Conservation (phyloP, 2,329 filamentous ascomycete species). For the Clathrospora elynae region DNA sequence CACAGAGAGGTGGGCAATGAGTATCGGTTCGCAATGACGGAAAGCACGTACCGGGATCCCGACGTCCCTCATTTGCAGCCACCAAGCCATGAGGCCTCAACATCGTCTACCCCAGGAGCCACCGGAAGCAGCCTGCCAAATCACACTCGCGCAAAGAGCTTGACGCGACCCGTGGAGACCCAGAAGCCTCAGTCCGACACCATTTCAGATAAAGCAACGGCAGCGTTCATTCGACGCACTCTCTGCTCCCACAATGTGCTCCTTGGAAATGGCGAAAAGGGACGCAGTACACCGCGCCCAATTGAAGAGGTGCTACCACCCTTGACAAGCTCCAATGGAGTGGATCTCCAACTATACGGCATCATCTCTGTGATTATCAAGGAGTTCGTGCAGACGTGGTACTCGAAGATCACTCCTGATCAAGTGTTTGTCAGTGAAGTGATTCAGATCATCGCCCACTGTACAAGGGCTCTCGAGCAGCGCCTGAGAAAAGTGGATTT, state of each 20-base stretch:
- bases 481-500: constrained; percentile 81
- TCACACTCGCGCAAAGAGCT: constrained; percentile 21
- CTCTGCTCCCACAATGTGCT: constrained; percentile 71
- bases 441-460: constrained; percentile 89
- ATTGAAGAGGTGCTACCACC: constrained; percentile 86
- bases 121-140: constrained; percentile 20
- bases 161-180: constrained; percentile 25
- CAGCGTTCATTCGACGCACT: constrained; percentile 78
- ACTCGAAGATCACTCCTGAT: constrained; percentile 88
- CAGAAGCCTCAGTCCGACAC: constrained; percentile 42
- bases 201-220: constrained; percentile 77
- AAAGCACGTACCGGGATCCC: constrained; percentile 30
- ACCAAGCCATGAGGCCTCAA: constrained; percentile 26
- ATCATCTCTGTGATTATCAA: constrained; percentile 87
- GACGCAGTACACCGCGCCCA: constrained; percentile 64
- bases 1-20: constrained; percentile 22
- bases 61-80: constrained; percentile 30
- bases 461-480: constrained; percentile 85
- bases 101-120: constrained; percentile 13
- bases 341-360: constrained; percentile 91
- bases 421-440: constrained; percentile 86
- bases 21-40: constrained; percentile 32
- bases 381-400: constrained; percentile 93
- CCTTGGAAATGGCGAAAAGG: constrained; percentile 57
- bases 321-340: constrained; percentile 89